Conservation (phyloP, 495 filamentous ascomycete species). For the Aspergillus wentii region DNA sequence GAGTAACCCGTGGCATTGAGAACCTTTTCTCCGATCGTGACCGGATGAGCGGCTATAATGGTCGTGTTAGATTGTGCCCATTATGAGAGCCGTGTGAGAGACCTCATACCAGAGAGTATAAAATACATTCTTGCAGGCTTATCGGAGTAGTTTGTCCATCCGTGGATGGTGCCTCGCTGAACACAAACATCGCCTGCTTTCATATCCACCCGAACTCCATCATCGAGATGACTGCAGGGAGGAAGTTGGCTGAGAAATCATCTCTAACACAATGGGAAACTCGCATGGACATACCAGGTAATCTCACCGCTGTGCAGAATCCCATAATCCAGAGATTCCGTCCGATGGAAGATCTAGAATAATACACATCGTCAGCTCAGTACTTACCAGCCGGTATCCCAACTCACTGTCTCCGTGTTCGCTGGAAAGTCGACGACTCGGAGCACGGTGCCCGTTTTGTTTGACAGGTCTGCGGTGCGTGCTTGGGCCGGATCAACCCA, state of each 20-base stretch:
- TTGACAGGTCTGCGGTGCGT: conserved; percentile 4
- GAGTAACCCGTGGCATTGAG: too few species aligned
- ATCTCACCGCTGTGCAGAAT: conserved; percentile 42
- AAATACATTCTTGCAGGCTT: conserved; percentile 9
- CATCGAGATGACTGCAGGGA: conserved; percentile 46
- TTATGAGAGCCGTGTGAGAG: too few species aligned
- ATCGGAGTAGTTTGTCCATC: conserved; percentile 47
- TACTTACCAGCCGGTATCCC: background rate
- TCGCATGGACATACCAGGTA: conserved; percentile 1
- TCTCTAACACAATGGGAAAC: conserved; percentile 1
- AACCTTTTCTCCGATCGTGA: too few species aligned
- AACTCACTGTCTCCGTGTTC: conserved; percentile 8
- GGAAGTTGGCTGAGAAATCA: too few species aligned
- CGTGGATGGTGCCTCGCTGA: conserved; percentile 63
- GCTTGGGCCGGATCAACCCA: conserved; percentile 4
- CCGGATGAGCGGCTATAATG: too few species aligned
- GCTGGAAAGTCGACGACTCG: conserved; percentile 10
- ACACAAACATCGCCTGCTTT: conserved; percentile 58
- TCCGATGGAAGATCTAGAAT: conserved; percentile 48
- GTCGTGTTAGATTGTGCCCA: too few species aligned
- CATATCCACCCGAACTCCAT: conserved; percentile 48
- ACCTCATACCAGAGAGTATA: too few species aligned
- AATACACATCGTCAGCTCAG: background rate
- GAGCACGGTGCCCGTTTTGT: conserved; percentile 6
- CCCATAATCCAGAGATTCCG: conserved; percentile 60